A percentile compares a stretch with the other conserved stretches of the same genome.
phyloP scores from a whole-genome alignment of 305 asterid species.

The Fraxinus xanthoxyloides region DNA sequence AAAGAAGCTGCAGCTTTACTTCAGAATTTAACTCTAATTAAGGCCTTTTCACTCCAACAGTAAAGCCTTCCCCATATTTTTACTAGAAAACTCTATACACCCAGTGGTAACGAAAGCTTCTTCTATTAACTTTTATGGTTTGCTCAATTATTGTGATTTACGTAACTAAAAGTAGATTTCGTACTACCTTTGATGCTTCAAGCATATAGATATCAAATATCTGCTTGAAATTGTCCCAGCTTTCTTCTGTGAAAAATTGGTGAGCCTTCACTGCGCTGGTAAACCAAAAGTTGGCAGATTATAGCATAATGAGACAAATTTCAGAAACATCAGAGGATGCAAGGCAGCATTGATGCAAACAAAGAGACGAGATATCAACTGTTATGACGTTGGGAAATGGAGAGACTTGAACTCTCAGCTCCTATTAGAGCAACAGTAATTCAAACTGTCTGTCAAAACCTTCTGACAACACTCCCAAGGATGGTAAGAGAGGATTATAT shows the following conservation, averaged over 20 bases:
- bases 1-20: not conserved
- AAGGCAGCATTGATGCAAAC: constrained; percentile 20
- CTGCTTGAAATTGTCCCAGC: constrained; percentile 96
- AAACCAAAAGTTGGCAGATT: constrained; percentile 55
- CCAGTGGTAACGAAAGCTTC: not conserved
- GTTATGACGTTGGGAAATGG: constrained; percentile 82
- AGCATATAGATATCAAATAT: constrained; percentile 81
- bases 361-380: constrained; percentile 25
- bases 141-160: constrained; percentile 7
- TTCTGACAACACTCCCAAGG: constrained; percentile 99
- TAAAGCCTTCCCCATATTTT: not conserved
- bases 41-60: constrained; percentile 9
- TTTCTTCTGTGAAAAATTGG: constrained; percentile 86
- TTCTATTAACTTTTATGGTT: constrained; percentile 1
- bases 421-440: constrained; percentile 94
- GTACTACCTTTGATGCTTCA: constrained; percentile 89
- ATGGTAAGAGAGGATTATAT: constrained; percentile 66
- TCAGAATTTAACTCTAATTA: not conserved
- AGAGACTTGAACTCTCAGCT: constrained; percentile 99
- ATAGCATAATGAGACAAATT: constrained; percentile 27
- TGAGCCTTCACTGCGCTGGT: constrained; percentile 96
- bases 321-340: constrained; percentile 13
- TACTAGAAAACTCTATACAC: not conserved
- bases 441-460: constrained; percentile 97
- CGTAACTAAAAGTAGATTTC: not conserved